Conservation (phyloP, 2,329 filamentous ascomycete species). For the Helotiales sp. region DNA sequence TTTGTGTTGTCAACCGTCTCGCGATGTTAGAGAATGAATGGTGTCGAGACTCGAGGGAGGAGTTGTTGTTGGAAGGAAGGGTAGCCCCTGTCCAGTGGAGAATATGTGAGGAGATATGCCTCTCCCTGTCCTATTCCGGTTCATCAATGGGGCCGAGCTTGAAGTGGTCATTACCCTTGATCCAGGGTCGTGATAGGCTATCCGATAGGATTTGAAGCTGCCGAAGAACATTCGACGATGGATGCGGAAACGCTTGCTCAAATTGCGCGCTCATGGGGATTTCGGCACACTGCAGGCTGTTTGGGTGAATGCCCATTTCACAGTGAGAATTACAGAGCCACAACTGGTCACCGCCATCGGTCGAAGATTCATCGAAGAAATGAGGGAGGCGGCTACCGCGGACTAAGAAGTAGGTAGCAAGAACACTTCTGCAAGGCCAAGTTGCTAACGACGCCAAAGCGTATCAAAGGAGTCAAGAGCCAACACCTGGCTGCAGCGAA, state of each 20-base stretch:
- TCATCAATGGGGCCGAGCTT: conserved; percentile 6
- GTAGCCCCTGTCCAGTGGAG: background rate
- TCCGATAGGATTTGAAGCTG: background rate
- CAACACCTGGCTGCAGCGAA: too few relatives aligned
- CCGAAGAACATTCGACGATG: background rate
- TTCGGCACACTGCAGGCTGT: background rate
- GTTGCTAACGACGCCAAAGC: too few relatives aligned
- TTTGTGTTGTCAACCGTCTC: background rate
- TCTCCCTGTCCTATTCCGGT: background rate
- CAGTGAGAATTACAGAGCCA: background rate
- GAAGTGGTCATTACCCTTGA: background rate
- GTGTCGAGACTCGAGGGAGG: conserved; percentile 13
- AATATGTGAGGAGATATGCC: conserved; percentile 10
- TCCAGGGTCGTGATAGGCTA: conserved; percentile 8
- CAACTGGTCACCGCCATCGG: background rate
- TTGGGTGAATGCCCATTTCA: too few relatives aligned
- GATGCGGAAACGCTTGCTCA: background rate
- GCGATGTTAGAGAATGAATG: conserved; percentile 14
- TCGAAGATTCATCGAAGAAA: background rate
- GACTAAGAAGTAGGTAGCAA: too few relatives aligned
- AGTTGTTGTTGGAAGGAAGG: conserved; percentile 1
- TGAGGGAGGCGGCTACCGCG: background rate
- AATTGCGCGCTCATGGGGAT: background rate
- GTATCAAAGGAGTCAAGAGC: background rate
- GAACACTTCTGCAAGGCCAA: too few relatives aligned